Base-by-base conservation (phyloP, 2,329 filamentous ascomycete species). In the Pleoardoris graminearum region DNA sequence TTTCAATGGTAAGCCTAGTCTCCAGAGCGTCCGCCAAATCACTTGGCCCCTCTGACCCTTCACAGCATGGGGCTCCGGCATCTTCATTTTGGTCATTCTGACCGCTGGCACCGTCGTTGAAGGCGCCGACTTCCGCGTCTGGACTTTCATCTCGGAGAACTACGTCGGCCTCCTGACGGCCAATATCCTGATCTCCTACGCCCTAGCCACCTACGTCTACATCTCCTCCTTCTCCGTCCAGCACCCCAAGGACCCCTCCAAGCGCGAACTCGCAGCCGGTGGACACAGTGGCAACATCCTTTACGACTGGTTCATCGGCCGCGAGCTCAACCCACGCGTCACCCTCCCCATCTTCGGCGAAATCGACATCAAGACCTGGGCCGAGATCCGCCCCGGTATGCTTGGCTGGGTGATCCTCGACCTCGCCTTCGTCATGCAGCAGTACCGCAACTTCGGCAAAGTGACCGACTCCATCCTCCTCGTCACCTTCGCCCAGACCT, bases 281-380 rank as follows among this genome's bases (percentile, higher is more conserved):
- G 92, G 91, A 14, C 84, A 89, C 68, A 86, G 85, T 1, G 92
- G 91, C 52, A 97, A 96, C 73, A 77, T 91, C 58, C 75, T 97
- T 32, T 97, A 97, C 73, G 93, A 97, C 75, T 97, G 91, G 85
- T 97, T 91, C 76, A 97, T 97, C 60, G 93, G 93, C 17, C 89
- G 93, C 23, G 93, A 97, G 74, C 85, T 97, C 55, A 97, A 97
- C 76, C 93, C 93, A 3, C 90, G 92, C 43, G 75, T 95, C 54
- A 84, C 81, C 0, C 77, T 96, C 21, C 91, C 91, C 2, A 72
- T 95, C 43, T 81, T 96, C 58, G 90, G 91, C 53, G 88, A 91
- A 63, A 81, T 97, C 44, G 93, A 97, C 68, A 88, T 97, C 75
- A 97, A 97, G 76, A 81, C 87, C 54, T 97, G 87, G 73, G 89